A percentile compares a stretch with the other conserved stretches of the same genome.
phyloP scores from a whole-genome alignment of 129 eudicot genomes.

The Artemisia argyi region DNA sequence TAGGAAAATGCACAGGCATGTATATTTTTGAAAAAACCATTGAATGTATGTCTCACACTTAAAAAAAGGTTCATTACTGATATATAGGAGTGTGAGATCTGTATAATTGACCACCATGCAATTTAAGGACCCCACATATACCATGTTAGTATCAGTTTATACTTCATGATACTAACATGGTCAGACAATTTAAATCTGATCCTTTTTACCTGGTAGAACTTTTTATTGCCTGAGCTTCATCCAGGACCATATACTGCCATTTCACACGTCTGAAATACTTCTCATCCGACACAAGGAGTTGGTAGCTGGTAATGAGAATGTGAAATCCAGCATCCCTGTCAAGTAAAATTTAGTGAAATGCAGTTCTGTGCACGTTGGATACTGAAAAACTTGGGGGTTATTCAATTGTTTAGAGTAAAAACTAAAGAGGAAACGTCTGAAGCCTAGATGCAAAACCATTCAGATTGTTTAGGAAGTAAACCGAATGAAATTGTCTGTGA shows the following conservation, averaged over 20 bases:
- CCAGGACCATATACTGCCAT: slow-evolving; percentile 99
- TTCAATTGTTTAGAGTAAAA: neutral
- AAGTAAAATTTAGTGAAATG: slow-evolving; percentile 20
- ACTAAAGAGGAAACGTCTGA: too few relatives aligned
- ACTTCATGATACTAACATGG: neutral
- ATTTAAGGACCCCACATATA: neutral
- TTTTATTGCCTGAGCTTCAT: slow-evolving; percentile 99
- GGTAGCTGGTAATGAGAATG: slow-evolving; percentile 95
- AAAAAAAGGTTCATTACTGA: neutral
- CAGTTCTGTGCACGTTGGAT: neutral
- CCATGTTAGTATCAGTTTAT: too few relatives aligned
- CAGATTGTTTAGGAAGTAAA: too few relatives aligned
- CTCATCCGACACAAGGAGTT: slow-evolving; percentile 90
- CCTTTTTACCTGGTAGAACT: slow-evolving; percentile 75
- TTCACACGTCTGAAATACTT: slow-evolving; percentile 87
- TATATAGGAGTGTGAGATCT: neutral
- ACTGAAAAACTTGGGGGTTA: neutral
- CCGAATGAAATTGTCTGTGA: too few relatives aligned
- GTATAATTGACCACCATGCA: neutral
- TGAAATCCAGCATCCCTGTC: slow-evolving; percentile 97
- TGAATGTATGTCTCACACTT: neutral
- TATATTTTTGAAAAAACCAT: slow-evolving; percentile 1
- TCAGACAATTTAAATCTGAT: slow-evolving; percentile 2
- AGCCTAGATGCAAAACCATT: too few relatives aligned
- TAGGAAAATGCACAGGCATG: slow-evolving; percentile 1